These are phyloP conservation scores for Epicoccum nigrum DNA, from an alignment of 2,329 filamentous ascomycete species.

Conservation along the genomic window DNA sequence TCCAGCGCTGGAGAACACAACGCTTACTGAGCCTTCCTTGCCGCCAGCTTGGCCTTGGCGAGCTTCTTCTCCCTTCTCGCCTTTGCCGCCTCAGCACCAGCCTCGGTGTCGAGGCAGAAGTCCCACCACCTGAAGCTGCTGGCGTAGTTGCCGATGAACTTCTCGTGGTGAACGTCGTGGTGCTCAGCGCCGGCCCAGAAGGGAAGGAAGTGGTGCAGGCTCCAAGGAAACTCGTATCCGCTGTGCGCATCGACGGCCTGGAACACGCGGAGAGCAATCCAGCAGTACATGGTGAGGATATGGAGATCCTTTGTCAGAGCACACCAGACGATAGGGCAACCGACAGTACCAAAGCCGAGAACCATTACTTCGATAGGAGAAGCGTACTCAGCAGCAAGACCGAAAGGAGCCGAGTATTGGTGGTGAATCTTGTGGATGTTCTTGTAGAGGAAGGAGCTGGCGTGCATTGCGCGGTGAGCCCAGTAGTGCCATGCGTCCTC, in stretches of 20 bases:
- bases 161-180: constrained; percentile 97
- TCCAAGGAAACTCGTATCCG: constrained; percentile 98
- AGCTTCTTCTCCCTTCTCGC: constrained; percentile 79
- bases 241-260: constrained; percentile 98
- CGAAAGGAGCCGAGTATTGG: constrained; percentile 97
- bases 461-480: constrained; percentile 90
- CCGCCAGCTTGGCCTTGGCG: constrained; percentile 58
- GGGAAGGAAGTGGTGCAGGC: constrained; percentile 89
- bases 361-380: constrained; percentile 97
- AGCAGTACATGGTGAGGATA: constrained; percentile 96
- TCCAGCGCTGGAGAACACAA: background rate
- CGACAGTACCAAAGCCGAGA: constrained; percentile 84
- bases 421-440: constrained; percentile 98
- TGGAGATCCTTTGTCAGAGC: constrained; percentile 85
- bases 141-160: constrained; percentile 97
- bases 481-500: constrained; percentile 99
- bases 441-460: constrained; percentile 87
- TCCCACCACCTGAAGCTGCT: constrained; percentile 99
- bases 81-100: constrained; percentile 84
- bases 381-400: constrained; percentile 94
- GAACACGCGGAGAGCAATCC: constrained; percentile 92
- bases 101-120: constrained; percentile 90
- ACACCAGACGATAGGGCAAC: constrained; percentile 82
- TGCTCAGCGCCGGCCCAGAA: constrained; percentile 98
- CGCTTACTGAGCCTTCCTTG: constrained; percentile 58